These are phyloP conservation scores for Russula olivacea DNA, from an alignment of 768 basidiomycete genomes.

Conservation along the genomic window DNA sequence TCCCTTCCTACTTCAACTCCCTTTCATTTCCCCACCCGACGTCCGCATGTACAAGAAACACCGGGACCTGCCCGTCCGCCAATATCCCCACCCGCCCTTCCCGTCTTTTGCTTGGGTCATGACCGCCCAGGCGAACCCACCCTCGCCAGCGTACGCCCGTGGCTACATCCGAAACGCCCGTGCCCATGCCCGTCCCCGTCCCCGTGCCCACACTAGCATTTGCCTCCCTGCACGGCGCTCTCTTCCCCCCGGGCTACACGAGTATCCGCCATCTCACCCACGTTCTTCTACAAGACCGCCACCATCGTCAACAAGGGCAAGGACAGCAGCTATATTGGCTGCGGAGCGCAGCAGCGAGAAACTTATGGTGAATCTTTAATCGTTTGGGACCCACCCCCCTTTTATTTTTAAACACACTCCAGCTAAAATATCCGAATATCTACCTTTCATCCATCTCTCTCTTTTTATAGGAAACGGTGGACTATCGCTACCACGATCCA, in stretches of 20 bases:
- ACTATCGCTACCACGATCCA: conserved; percentile 13
- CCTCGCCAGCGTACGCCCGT: background rate
- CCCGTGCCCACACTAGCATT: background rate
- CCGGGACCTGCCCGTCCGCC: background rate
- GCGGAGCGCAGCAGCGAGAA: background rate
- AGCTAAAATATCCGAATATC: background rate
- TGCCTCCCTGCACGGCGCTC: background rate
- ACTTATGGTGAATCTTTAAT: conserved; percentile 9
- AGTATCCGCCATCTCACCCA: background rate
- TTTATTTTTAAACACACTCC: background rate
- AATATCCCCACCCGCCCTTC: conserved; percentile 12
- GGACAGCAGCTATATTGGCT: background rate
- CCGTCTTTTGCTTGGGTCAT: conserved; percentile 21
- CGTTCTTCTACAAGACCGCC: background rate
- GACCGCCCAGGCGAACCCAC: conserved; percentile 14
- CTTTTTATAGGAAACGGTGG: conserved; percentile 13
- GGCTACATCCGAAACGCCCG: conserved; percentile 14
- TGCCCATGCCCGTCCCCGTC: background rate
- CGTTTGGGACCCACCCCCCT: background rate
- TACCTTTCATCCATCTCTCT: background rate
- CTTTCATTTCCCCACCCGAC: background rate
- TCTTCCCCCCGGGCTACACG: background rate
- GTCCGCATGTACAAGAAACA: background rate
- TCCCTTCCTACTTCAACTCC: background rate
- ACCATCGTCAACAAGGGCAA: background rate